These are phyloP conservation scores for Fusarium bulbicola DNA, from an alignment of 2,329 filamentous ascomycete species.

Conservation along the genomic window DNA sequence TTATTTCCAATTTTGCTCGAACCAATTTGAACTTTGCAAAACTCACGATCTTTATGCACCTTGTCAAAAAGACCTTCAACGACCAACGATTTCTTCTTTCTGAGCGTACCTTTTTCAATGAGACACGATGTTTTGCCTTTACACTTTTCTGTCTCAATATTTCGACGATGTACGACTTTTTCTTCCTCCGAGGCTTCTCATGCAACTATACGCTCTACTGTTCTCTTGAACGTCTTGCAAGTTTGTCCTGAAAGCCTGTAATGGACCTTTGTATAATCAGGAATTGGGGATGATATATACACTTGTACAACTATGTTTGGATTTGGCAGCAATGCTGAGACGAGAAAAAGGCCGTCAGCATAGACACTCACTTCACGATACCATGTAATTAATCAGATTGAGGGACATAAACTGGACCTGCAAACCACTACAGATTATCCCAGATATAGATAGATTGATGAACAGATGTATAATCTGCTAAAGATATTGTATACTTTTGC, in stretches of 20 bases:
- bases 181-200: not conserved
- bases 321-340: constrained; percentile 27
- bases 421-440: constrained; percentile 6
- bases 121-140: constrained; percentile 35
- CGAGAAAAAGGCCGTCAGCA: constrained; percentile 26
- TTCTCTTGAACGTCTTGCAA: not conserved
- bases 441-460: constrained; percentile 39
- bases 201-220: not conserved
- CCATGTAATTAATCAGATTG: constrained; percentile 35
- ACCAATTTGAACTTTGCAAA: constrained; percentile 25
- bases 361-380: constrained; percentile 41
- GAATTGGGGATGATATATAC: constrained; percentile 16
- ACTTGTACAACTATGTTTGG: constrained; percentile 40
- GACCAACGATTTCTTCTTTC: constrained; percentile 38
- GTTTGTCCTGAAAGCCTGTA: not conserved
- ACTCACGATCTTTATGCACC: constrained; percentile 36
- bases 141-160: constrained; percentile 22
- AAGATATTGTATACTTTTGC: not conserved
- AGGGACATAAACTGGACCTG: constrained; percentile 14
- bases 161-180: constrained; percentile 27
- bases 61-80: constrained; percentile 28
- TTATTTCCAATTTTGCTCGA: constrained; percentile 30
- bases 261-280: constrained; percentile 27
- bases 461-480: constrained; percentile 29
- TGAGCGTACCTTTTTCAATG: constrained; percentile 28